These are phyloP conservation scores for Calonectria leucothoes DNA, from an alignment of 2,329 filamentous ascomycete genomes.

Conservation along the genomic window DNA sequence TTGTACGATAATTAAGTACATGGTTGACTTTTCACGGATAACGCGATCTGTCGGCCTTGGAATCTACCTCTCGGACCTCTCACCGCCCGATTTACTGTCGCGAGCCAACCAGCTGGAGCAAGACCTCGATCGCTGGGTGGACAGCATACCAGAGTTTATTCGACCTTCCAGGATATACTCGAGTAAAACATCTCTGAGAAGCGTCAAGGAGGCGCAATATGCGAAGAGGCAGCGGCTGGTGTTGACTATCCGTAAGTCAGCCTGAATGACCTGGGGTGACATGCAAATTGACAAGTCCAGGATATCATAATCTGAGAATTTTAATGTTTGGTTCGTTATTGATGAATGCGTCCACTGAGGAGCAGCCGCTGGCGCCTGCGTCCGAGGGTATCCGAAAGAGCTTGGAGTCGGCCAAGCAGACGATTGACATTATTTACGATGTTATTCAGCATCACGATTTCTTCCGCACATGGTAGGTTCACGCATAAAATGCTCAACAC, in stretches of 20 bases:
- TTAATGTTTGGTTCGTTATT: conserved; percentile 19
- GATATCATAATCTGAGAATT: conserved; percentile 23
- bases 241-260: conserved; percentile 13
- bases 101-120: conserved; percentile 18
- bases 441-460: conserved; percentile 20
- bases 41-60: conserved; percentile 12
- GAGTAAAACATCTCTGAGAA: conserved; percentile 3
- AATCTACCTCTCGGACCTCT: conserved; percentile 18
- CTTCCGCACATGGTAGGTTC: conserved; percentile 17
- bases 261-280: rapidly evolving
- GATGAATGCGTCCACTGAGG: conserved; percentile 8
- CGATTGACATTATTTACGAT: conserved; percentile 20
- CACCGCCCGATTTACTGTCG: conserved; percentile 3
- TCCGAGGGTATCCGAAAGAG: conserved; percentile 17
- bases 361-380: background rate
- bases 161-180: conserved; percentile 10
- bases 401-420: conserved; percentile 19
- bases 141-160: conserved; percentile 9
- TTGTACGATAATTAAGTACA: conserved; percentile 21
- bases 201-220: conserved; percentile 19
- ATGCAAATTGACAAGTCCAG: background rate
- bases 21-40: conserved; percentile 22
- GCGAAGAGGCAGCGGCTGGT: conserved; percentile 18
- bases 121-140: conserved; percentile 21
- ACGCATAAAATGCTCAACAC: background rate